Evolutionary conservation across 768 basidiomycete species (phyloP).

Genomic region (Pleurotus cornucopiae): DNA sequence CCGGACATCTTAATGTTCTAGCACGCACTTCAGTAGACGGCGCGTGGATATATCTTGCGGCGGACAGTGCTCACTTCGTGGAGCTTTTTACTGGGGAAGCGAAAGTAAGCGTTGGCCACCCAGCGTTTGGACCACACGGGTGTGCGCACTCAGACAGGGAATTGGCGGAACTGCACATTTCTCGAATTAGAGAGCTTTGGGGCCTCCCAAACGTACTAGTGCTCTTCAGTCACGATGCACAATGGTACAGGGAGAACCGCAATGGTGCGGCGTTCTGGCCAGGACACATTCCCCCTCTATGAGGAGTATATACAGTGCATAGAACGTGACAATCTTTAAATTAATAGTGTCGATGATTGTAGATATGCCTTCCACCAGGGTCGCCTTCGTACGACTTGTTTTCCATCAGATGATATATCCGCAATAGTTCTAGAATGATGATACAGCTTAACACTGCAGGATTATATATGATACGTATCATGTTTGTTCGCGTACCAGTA

Average conservation of each 20-base stretch:
- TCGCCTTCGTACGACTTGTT: too few species aligned
- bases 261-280: constrained; percentile 39
- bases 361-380: too few species aligned
- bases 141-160: constrained; percentile 43
- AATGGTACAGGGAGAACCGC: constrained; percentile 46
- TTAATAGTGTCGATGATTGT: too few species aligned
- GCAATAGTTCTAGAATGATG: too few species aligned
- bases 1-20: constrained; percentile 51
- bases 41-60: constrained; percentile 52
- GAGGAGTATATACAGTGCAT: too few species aligned
- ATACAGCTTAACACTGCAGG: too few species aligned
- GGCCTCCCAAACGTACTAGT: constrained; percentile 35
- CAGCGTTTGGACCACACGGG: constrained; percentile 17
- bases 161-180: constrained; percentile 36
- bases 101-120: constrained; percentile 26
- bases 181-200: constrained; percentile 32
- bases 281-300: constrained; percentile 23
- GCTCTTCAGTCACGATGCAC: constrained; percentile 48
- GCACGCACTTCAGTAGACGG: constrained; percentile 50
- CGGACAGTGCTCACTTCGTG: constrained; percentile 55
- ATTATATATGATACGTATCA: too few species aligned
- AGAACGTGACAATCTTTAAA: too few species aligned
- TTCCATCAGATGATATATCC: too few species aligned
- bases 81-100: constrained; percentile 42
- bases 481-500: too few species aligned